Evolutionary conservation across 441 rosid genomes (phyloP).

Genomic region (Metrosideros polymorpha): DNA sequence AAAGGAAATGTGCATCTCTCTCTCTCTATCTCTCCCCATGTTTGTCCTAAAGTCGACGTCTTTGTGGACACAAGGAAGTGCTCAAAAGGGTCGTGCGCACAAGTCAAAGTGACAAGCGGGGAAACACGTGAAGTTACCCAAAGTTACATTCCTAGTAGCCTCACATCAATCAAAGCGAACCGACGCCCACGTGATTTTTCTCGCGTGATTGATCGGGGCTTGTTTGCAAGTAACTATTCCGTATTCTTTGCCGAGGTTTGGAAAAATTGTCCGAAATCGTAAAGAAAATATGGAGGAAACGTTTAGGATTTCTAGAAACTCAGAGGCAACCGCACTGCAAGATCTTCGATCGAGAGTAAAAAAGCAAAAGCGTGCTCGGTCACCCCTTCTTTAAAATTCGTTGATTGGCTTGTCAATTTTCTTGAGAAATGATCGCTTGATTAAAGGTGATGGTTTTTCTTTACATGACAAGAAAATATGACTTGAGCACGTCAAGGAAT

Average conservation of each 20-base stretch:
- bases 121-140: neutral
- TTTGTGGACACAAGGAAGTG: neutral
- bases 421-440: too few relatives aligned
- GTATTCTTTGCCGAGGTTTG: too few relatives aligned
- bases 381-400: too few relatives aligned
- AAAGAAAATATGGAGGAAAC: too few relatives aligned
- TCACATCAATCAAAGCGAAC: too few relatives aligned
- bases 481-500: neutral
- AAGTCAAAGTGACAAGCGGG: neutral
- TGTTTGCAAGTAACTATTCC: too few relatives aligned
- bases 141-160: neutral
- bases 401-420: neutral
- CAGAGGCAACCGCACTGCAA: too few relatives aligned
- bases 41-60: neutral
- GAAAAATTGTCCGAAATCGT: too few relatives aligned
- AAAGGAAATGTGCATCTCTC: neutral
- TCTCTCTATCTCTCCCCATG: neutral
- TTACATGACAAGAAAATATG: fast-evolving
- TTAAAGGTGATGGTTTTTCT: neutral
- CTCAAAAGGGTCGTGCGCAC: neutral
- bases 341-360: neutral
- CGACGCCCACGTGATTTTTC: too few relatives aligned
- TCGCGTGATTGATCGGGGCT: too few relatives aligned
- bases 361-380: too few relatives aligned
- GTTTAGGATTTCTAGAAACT: neutral